phyloP scores from a whole-genome alignment of 176 grass and related monocot species.

The Calamus simplicifolius region DNA sequence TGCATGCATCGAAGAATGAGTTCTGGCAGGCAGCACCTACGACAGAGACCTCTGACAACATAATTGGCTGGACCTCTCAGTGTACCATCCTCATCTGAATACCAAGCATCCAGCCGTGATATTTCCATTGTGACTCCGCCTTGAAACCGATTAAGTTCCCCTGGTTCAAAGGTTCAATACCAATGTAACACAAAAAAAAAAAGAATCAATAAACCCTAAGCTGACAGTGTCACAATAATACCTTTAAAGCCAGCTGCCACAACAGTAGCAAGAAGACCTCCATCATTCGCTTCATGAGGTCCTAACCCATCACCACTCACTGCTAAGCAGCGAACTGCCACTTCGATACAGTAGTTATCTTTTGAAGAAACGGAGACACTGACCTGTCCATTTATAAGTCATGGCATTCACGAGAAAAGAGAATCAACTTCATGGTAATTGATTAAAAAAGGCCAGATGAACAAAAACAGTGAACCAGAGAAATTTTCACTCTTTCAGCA shows the following conservation, averaged over 20 bases:
- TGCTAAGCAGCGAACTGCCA: conserved; percentile 64
- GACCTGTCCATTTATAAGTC: conserved; percentile 35
- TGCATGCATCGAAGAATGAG: conserved; percentile 92
- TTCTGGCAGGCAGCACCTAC: conserved; percentile 87
- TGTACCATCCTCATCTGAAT: conserved; percentile 52
- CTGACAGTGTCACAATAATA: conserved; percentile 8
- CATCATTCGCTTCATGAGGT: conserved; percentile 76
- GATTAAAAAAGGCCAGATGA: no score
- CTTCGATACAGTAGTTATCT: conserved; percentile 78
- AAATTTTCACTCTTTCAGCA: no score
- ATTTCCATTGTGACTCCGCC: conserved; percentile 88
- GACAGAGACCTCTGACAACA: conserved; percentile 71
- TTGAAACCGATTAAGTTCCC: conserved; percentile 92
- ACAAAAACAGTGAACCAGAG: no score
- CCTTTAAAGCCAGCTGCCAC: conserved; percentile 94
- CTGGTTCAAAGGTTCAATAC: conserved; percentile 31
- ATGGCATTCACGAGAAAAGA: no score
- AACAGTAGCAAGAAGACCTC: conserved; percentile 79
- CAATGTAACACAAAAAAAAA: not conserved
- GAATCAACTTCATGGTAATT: no score
- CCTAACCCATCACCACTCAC: conserved; percentile 71
- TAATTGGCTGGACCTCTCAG: conserved; percentile 54
- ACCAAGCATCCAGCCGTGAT: conserved; percentile 95
- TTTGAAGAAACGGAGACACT: conserved; percentile 49
- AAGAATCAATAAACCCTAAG: not conserved